phyloP scores from a whole-genome alignment of 192 early-diverging fungal species.

The Allomyces arbusculus region DNA sequence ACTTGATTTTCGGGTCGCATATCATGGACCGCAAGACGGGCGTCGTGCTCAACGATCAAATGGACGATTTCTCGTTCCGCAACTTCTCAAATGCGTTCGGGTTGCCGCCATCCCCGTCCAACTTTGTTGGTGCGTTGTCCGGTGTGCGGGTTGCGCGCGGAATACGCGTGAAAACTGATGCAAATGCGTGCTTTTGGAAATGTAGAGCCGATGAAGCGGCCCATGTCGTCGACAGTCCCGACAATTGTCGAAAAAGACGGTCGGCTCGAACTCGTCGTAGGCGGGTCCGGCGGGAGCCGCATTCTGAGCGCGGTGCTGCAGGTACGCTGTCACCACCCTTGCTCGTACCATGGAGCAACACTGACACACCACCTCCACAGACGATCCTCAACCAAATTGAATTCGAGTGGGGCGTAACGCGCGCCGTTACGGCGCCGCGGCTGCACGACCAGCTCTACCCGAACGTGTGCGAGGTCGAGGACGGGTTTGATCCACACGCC shows the following conservation, averaged over 20 bases:
- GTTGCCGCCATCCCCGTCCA: slow-evolving; percentile 62
- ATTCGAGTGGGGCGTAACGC: slow-evolving; percentile 35
- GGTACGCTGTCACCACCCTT: slow-evolving; percentile 9
- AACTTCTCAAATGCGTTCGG: slow-evolving; percentile 47
- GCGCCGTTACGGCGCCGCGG: slow-evolving; percentile 52
- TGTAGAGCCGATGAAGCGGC: slow-evolving; percentile 55
- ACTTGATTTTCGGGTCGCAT: slow-evolving; percentile 72
- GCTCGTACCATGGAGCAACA: background rate
- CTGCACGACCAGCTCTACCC: slow-evolving; percentile 86
- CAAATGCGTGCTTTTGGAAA: no score
- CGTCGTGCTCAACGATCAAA: slow-evolving; percentile 82
- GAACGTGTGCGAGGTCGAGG: slow-evolving; percentile 31
- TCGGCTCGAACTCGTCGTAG: slow-evolving; percentile 41
- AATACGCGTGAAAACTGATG: no score
- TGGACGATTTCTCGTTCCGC: slow-evolving; percentile 76
- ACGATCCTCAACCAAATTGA: slow-evolving; percentile 55
- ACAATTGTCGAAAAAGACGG: slow-evolving; percentile 44
- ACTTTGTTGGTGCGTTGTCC: slow-evolving; percentile 34
- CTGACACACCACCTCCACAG: slow-evolving; percentile 13
- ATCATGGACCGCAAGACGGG: slow-evolving; percentile 72
- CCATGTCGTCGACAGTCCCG: slow-evolving; percentile 45
- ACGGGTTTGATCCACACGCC: slow-evolving; percentile 12
- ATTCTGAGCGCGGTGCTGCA: slow-evolving; percentile 54
- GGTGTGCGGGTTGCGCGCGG: no score
- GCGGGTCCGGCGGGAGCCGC: slow-evolving; percentile 65